A percentile compares a stretch with the other conserved stretches of the same genome.
These are phyloP conservation scores for Hibiscus syriacus DNA, from an alignment of 345 rosid species.

Conservation along the genomic window DNA sequence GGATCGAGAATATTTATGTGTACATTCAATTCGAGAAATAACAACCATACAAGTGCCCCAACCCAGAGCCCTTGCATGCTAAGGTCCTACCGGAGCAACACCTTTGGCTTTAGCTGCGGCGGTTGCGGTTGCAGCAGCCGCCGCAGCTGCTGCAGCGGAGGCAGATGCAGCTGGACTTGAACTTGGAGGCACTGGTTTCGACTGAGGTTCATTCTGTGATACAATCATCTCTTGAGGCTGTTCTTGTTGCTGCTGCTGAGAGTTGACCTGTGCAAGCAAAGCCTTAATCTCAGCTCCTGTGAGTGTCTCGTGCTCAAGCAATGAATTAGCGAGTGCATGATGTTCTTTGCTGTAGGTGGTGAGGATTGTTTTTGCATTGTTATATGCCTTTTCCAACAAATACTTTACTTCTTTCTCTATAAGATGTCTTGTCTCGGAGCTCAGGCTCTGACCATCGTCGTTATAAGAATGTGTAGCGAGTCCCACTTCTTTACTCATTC, in stretches of 20 bases:
- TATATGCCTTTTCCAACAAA: slow-evolving; percentile 68
- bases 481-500: slow-evolving; percentile 60
- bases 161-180: slow-evolving; percentile 61
- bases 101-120: slow-evolving; percentile 76
- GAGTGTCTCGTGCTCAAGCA: slow-evolving; percentile 76
- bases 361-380: slow-evolving; percentile 80
- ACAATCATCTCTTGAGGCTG: slow-evolving; percentile 50
- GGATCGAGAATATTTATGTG: slow-evolving; percentile 19
- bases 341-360: slow-evolving; percentile 70
- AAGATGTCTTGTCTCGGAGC: slow-evolving; percentile 88
- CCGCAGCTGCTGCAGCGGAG: slow-evolving; percentile 54
- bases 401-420: slow-evolving; percentile 77
- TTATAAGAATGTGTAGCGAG: slow-evolving; percentile 66
- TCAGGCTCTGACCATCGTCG: slow-evolving; percentile 89
- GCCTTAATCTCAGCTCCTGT: slow-evolving; percentile 71
- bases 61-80: slow-evolving; percentile 15
- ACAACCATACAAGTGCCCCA: slow-evolving; percentile 9
- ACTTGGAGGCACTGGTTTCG: slow-evolving; percentile 65
- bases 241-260: slow-evolving; percentile 43
- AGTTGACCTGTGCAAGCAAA: slow-evolving; percentile 53
- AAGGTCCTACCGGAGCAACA: slow-evolving; percentile 83
- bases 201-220: slow-evolving; percentile 39
- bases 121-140: slow-evolving; percentile 41
- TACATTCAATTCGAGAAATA: slow-evolving; percentile 19
- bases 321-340: slow-evolving; percentile 72